Evolutionary conservation across 2,329 filamentous ascomycete species (phyloP), one percentile per base, ranked within the genome.

Genomic region (Fusarium nodosum): DNA sequence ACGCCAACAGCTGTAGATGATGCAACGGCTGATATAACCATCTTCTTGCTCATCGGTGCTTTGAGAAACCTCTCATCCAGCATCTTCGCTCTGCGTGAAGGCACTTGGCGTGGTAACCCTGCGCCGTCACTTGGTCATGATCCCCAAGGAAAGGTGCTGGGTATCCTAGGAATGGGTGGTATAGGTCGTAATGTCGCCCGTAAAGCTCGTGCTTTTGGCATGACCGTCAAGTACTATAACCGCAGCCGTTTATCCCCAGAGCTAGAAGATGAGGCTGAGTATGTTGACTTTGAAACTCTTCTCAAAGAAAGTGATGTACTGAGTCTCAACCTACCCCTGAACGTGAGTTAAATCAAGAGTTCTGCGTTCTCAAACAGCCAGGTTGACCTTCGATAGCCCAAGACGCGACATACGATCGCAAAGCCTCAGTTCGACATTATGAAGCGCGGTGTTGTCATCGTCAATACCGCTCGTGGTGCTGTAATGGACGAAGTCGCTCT

Each of bases 131-230:
- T 89, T 8, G 93, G 93, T 15, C 91, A 92, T 75, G 93, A 96
- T 75, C 93, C 93, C 2, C 85, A 92, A 77, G 92, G 91, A 36
- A 96, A 95, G 79, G 82, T 90, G 2, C 84, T 97, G 7, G 93
- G 93, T 0, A 93, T 97, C 63, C 78, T 97, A 41, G 93, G 93
- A 9, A 95, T 96, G 92, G 93, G 93, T 22, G 92, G 93, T 4
- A 96, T 97, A 64, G 93, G 93, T 1, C 84, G 90, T 36, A 93
- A 93, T 74, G 79, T 96, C 72, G 92, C 91, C 76, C 87, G 83
- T 76, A 94, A 94, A 79, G 91, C 90, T 5, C 84, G 87, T 56
- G 91, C 85, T 1, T 94, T 97, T 76, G 91, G 90, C 13, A 94
- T 96, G 91, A 85, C 79, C 44, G 84, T 92, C 15, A 85, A 90